Base-by-base conservation (phyloP, 257 asterid genomes). In the Marsdenia floribunda region DNA sequence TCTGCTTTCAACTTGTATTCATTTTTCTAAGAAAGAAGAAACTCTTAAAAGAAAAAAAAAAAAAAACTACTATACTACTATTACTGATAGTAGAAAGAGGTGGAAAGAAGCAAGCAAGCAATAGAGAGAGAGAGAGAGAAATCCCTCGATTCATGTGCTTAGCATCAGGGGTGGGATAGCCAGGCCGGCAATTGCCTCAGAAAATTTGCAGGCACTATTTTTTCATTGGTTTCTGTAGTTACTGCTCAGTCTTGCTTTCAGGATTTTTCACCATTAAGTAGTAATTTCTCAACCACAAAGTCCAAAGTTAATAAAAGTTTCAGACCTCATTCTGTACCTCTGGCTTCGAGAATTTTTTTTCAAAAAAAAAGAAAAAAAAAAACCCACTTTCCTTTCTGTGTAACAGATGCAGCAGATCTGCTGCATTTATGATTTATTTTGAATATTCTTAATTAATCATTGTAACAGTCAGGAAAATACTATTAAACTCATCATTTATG, bases 71-170 rank as follows among this genome's bases (percentile, higher is more conserved):
- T 64, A n/a, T 67, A 52, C 26, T 64, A n/a, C 59, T 59, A 40
- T 29, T 61, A 53, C 44, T 8, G 18, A n/a, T 24, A 9, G 14
- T 2, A 54, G 68, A 18, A 52, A 35, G 11, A 12, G 9, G 12
- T 6, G 12, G 60, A 54, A 4, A 14, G 44, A 19, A n/a, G 12
- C 6, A 5, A 15, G 33, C 1, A 29, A 29, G 33, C 33, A 29
- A 29, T 0, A 29, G 33, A 29, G 33, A 29, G 33, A 29, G 8
- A 1, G 37, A 59, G 38, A 29, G n/a, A 2, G 24, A 16, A 26
- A 11, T 0, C 82, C 82, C 85, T 82, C 75, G 83, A 82, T 64
- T 57, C 55, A 60, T 47, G 83, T 74, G 83, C 81, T 64, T 73
- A 76, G 78, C 78, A 66, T 73, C 70, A 77, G 72, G 69, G 59